Percentiles rank a stretch among this genome's conserved stretches.
These are phyloP conservation scores for Brasilioporus rufonigricans DNA, from an alignment of 768 basidiomycete species.

Conservation along the genomic window DNA sequence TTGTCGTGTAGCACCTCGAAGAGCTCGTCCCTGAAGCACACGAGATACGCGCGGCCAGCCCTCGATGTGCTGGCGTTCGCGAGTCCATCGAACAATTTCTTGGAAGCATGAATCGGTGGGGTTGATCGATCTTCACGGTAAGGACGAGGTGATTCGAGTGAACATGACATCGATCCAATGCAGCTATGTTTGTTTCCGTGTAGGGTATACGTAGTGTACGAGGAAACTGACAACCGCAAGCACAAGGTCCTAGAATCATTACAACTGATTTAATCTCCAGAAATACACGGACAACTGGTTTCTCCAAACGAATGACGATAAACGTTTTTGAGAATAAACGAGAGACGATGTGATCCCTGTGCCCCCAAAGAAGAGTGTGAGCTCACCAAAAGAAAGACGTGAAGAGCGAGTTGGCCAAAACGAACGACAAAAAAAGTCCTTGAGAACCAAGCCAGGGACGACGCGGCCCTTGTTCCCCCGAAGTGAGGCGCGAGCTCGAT, in stretches of 20 bases:
- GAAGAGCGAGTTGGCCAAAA: slow-evolving; percentile 4
- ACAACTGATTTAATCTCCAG: not conserved
- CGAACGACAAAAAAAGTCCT: slow-evolving; percentile 3
- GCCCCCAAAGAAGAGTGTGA: slow-evolving; percentile 6
- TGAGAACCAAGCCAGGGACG: not conserved
- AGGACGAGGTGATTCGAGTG: not conserved
- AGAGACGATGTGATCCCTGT: not conserved
- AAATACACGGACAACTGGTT: slow-evolving; percentile 2
- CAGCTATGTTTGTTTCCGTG: not conserved
- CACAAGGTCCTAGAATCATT: not conserved
- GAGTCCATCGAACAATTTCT: slow-evolving; percentile 30
- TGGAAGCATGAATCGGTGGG: slow-evolving; percentile 15
- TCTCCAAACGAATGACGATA: slow-evolving; percentile 7
- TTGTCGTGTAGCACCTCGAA: slow-evolving; percentile 43
- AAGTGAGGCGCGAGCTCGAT: slow-evolving; percentile 1
- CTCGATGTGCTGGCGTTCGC: slow-evolving; percentile 48
- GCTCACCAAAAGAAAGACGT: not conserved
- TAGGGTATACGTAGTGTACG: not conserved
- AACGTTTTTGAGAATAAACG: not conserved
- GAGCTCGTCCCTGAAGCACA: slow-evolving; percentile 58
- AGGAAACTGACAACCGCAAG: not conserved
- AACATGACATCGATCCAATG: not conserved
- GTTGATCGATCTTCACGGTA: not conserved
- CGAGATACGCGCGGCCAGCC: slow-evolving; percentile 50
- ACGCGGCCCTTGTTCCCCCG: not conserved